Conservation (phyloP, 1,139 yeast genomes). For the Neolecta irregularis region DNA sequence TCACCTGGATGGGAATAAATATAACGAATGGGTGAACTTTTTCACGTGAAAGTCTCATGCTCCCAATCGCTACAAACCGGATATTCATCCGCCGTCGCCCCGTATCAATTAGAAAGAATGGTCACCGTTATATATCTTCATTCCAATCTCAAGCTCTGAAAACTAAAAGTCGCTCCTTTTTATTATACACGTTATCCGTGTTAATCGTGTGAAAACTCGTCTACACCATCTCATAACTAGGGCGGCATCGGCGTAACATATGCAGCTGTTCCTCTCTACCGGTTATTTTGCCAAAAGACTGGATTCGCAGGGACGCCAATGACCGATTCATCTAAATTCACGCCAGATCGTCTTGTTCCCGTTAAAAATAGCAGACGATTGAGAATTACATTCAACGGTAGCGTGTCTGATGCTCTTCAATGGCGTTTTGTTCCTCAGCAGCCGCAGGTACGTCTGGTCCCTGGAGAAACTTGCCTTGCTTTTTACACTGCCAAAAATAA, state of each 20-base stretch:
- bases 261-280: constrained; percentile 83
- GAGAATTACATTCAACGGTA: constrained; percentile 74
- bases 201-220: too few relatives aligned
- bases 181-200: constrained; percentile 23
- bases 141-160: not conserved
- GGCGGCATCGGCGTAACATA: constrained; percentile 70
- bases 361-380: constrained; percentile 76
- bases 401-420: constrained; percentile 78
- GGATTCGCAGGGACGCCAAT: constrained; percentile 95
- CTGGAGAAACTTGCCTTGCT: constrained; percentile 96
- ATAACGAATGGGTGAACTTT: too few relatives aligned
- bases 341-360: constrained; percentile 76
- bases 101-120: too few relatives aligned
- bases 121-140: too few relatives aligned
- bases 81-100: too few relatives aligned
- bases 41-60: too few relatives aligned
- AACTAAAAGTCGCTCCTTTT: constrained; percentile 11
- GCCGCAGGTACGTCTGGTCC: constrained; percentile 79
- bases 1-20: too few relatives aligned
- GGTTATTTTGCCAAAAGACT: constrained; percentile 85
- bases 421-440: constrained; percentile 96
- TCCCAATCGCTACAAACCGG: too few relatives aligned
- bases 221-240: too few relatives aligned
- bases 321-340: constrained; percentile 63
- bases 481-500: constrained; percentile 83